Conservation (phyloP, 176 grass and related monocot species). For the Raddia guianensis region DNA sequence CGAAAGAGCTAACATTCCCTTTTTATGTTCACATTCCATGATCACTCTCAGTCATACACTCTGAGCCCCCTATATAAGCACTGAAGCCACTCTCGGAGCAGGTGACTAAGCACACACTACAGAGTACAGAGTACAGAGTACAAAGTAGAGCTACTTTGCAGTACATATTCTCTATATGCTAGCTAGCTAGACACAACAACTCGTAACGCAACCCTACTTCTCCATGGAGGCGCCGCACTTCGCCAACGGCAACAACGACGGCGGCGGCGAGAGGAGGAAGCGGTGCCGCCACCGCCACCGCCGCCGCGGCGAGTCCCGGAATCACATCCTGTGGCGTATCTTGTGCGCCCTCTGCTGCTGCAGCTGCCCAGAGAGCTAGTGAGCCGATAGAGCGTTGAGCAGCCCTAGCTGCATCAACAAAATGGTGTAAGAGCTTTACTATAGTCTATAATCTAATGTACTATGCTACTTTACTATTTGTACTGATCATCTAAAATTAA, state of each 20-base stretch:
- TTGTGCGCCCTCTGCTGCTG: conserved; percentile 29
- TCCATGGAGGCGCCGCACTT: conserved; percentile 1
- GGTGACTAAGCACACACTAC: not conserved
- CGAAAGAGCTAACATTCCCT: conserved; percentile 24
- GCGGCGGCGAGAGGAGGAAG: not conserved
- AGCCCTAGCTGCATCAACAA: not conserved
- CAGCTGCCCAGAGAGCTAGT: not conserved
- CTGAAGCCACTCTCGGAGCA: not conserved
- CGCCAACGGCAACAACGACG: not conserved
- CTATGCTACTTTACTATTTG: no score
- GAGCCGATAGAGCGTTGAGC: not conserved
- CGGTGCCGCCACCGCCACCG: not conserved
- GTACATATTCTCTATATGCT: not conserved
- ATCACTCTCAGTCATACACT: not conserved
- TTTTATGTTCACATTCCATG: conserved; percentile 24
- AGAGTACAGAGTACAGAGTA: not conserved
- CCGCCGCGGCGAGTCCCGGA: not conserved
- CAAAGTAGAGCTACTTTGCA: not conserved
- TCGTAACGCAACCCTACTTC: not conserved
- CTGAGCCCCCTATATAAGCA: conserved; percentile 1
- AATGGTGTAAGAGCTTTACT: not conserved
- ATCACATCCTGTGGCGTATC: conserved; percentile 24
- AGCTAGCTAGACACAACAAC: not conserved
- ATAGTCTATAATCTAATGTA: no score
- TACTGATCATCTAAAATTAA: no score